These are phyloP conservation scores for Wickerhamomyces canadensis DNA, from an alignment of 805 yeast species.

Conservation along the genomic window DNA sequence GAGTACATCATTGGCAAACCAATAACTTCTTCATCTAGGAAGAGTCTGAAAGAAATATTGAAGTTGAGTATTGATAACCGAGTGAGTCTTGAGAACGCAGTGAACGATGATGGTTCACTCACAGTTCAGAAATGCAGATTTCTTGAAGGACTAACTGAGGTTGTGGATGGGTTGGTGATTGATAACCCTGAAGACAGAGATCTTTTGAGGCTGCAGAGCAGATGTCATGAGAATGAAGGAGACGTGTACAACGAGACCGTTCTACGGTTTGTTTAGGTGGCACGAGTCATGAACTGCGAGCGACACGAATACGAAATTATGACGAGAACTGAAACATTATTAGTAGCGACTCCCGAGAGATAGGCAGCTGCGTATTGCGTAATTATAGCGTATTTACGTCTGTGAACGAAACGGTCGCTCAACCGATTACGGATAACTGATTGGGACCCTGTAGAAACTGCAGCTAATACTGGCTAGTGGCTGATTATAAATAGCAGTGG, in stretches of 20 bases:
- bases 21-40: constrained; percentile 5
- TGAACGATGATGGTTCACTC: constrained; percentile 6
- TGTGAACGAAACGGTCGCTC: too few relatives aligned
- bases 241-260: background rate
- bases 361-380: too few relatives aligned
- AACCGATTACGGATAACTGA: too few relatives aligned
- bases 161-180: constrained; percentile 4
- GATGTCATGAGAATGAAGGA: constrained; percentile 4
- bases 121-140: constrained; percentile 13
- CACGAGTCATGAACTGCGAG: too few relatives aligned
- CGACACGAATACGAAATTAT: background rate
- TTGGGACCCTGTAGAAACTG: too few relatives aligned
- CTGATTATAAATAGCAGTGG: too few relatives aligned
- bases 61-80: constrained; percentile 5
- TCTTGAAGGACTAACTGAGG: constrained; percentile 8
- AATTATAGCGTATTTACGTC: too few relatives aligned
- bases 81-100: constrained; percentile 2
- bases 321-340: background rate
- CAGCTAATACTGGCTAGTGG: too few relatives aligned
- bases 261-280: constrained; percentile 2
- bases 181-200: constrained; percentile 2
- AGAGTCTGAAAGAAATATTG: constrained; percentile 6
- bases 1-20: constrained; percentile 5
- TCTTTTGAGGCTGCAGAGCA: constrained; percentile 1
- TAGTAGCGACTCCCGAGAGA: constrained; percentile 33